A percentile compares a stretch with the other conserved stretches of the same genome.
Conservation (phyloP, 345 rosid species). For the Raphanus sativus region DNA sequence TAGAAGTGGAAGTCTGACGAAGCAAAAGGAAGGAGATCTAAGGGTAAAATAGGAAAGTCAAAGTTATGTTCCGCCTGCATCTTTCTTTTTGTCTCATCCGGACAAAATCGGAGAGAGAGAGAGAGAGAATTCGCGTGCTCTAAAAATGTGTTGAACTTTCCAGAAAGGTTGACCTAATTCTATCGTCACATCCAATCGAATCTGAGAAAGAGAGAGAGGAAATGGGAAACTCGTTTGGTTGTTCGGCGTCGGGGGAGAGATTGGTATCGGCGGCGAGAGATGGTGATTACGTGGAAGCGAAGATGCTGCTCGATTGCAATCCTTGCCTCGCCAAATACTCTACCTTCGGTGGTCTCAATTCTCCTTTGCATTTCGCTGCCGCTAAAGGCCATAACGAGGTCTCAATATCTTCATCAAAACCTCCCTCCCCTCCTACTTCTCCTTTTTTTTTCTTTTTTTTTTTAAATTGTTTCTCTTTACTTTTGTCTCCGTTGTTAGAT, state of each 20-base stretch:
- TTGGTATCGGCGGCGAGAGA: slow-evolving; percentile 98
- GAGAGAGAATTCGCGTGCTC: slow-evolving; percentile 34
- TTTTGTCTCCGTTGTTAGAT: slow-evolving; percentile 43
- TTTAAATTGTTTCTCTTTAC: background rate
- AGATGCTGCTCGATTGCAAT: slow-evolving; percentile 93
- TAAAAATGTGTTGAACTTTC: slow-evolving; percentile 27
- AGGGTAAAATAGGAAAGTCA: slow-evolving; percentile 29
- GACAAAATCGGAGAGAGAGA: slow-evolving; percentile 4
- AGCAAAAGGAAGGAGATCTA: background rate
- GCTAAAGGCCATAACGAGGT: slow-evolving; percentile 99
- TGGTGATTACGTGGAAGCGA: slow-evolving; percentile 95
- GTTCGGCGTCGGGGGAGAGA: slow-evolving; percentile 99
- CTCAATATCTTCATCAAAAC: background rate
- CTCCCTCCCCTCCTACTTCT: background rate
- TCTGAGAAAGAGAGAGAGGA: background rate
- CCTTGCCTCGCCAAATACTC: slow-evolving; percentile 96
- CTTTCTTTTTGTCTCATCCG: slow-evolving; percentile 35
- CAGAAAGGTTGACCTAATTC: slow-evolving; percentile 60
- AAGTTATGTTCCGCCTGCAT: slow-evolving; percentile 19
- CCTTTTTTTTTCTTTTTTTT: background rate
- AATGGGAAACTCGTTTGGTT: slow-evolving; percentile 98
- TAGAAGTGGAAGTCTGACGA: slow-evolving; percentile 25
- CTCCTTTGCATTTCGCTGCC: slow-evolving; percentile 96
- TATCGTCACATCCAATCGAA: slow-evolving; percentile 20
- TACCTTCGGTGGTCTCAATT: slow-evolving; percentile 96